These are phyloP conservation scores for Nicotiana tabacum DNA, from an alignment of 257 asterid genomes.

Conservation along the genomic window DNA sequence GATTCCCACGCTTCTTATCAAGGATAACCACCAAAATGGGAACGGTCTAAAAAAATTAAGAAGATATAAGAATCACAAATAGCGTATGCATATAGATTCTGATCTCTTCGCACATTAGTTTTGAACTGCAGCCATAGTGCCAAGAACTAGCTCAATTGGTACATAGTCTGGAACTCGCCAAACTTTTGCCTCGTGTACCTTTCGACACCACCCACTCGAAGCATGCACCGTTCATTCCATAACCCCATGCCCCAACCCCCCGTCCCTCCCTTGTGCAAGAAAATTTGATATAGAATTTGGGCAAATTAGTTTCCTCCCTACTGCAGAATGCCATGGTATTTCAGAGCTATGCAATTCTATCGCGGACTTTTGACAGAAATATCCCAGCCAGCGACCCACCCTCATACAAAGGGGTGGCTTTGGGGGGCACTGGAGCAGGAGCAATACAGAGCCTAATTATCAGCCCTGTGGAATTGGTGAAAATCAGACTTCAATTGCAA, in stretches of 20 bases:
- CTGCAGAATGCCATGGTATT: constrained; percentile 75
- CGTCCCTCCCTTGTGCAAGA: background rate
- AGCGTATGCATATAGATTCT: too few relatives aligned
- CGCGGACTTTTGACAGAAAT: constrained; percentile 38
- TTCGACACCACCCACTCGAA: too few relatives aligned
- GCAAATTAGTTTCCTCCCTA: constrained; percentile 5
- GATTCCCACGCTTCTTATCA: background rate
- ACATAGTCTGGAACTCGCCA: too few relatives aligned
- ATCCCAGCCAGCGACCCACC: constrained; percentile 36
- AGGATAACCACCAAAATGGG: background rate
- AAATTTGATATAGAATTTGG: background rate
- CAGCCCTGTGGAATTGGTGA: constrained; percentile 70
- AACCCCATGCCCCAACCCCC: too few relatives aligned
- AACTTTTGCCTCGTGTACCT: too few relatives aligned
- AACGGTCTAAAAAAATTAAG: too few relatives aligned
- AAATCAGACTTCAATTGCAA: constrained; percentile 70
- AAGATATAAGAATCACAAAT: background rate
- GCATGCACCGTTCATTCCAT: too few relatives aligned
- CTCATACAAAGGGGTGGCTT: constrained; percentile 49
- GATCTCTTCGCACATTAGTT: too few relatives aligned
- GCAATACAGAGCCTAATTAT: constrained; percentile 58
- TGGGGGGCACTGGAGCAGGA: constrained; percentile 70
- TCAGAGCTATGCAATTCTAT: constrained; percentile 56
- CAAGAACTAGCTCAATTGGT: too few relatives aligned
- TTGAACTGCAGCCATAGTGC: too few relatives aligned